Evolutionary conservation across 805 yeast species (phyloP).

Genomic region (Candida peoriensis): DNA sequence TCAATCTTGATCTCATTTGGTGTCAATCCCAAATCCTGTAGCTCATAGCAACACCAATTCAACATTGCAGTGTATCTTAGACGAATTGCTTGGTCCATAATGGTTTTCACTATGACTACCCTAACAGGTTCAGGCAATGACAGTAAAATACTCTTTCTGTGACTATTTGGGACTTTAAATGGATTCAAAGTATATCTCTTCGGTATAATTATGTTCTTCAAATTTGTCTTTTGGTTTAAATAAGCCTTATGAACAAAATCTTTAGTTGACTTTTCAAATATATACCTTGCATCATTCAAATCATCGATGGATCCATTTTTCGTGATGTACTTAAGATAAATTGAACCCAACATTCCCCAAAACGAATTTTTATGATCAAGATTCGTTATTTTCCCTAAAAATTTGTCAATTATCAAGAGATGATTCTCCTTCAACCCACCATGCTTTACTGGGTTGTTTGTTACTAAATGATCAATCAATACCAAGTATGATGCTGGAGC

Average conservation of each 20-base stretch:
- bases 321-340: conserved; percentile 16
- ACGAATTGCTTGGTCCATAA: conserved; percentile 14
- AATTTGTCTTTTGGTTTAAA: conserved; percentile 1
- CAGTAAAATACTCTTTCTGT: conserved; percentile 7
- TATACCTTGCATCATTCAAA: conserved; percentile 5
- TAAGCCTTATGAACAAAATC: conserved; percentile 10
- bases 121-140: conserved; percentile 10
- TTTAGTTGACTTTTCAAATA: conserved; percentile 14
- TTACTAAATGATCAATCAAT: conserved; percentile 12
- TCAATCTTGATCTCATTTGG: conserved; percentile 14
- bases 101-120: conserved; percentile 15
- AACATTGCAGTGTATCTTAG: conserved; percentile 2
- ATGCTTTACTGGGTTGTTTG: conserved; percentile 1
- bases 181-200: conserved; percentile 13
- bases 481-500: conserved; percentile 8
- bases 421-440: conserved; percentile 11
- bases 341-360: conserved; percentile 19
- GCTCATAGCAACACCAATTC: conserved; percentile 16
- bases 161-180: conserved; percentile 6
- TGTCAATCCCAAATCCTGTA: conserved; percentile 14
- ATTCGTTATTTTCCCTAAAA: conserved; percentile 9
- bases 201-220: not conserved
- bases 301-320: conserved; percentile 7
- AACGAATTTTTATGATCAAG: conserved; percentile 6
- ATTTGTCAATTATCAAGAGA: conserved; percentile 12